Evolutionary conservation across 257 asterid species (phyloP).

Genomic region (Cinchona pubescens): DNA sequence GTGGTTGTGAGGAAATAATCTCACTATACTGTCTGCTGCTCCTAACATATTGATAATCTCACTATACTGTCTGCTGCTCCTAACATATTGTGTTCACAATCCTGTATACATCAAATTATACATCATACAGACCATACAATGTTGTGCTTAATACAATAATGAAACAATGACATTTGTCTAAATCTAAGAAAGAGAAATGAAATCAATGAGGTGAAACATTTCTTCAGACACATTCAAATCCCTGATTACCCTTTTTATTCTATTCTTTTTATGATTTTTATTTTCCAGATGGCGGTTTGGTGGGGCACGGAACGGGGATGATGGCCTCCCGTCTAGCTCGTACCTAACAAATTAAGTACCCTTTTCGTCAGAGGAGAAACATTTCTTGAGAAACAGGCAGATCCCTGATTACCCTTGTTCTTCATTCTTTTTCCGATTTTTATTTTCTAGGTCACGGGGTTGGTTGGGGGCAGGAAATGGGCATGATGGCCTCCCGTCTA

Average conservation of each 20-base stretch:
- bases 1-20: background rate
- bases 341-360: too few relatives aligned
- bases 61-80: background rate
- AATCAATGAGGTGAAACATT: background rate
- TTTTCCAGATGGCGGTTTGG: background rate
- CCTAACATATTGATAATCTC: background rate
- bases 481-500: background rate
- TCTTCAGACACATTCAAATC: background rate
- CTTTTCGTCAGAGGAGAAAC: too few relatives aligned
- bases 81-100: background rate
- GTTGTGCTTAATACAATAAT: background rate
- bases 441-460: background rate
- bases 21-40: background rate
- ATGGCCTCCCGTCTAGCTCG: background rate
- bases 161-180: background rate
- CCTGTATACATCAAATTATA: background rate
- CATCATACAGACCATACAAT: background rate
- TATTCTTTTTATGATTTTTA: background rate
- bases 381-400: background rate
- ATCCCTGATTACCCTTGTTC: background rate
- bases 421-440: background rate
- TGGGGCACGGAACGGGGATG: background rate
- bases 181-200: background rate
- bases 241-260: background rate
- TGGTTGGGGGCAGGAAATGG: background rate